phyloP scores from a whole-genome alignment of 106 monocot species.

The Phalaenopsis aphrodite region DNA sequence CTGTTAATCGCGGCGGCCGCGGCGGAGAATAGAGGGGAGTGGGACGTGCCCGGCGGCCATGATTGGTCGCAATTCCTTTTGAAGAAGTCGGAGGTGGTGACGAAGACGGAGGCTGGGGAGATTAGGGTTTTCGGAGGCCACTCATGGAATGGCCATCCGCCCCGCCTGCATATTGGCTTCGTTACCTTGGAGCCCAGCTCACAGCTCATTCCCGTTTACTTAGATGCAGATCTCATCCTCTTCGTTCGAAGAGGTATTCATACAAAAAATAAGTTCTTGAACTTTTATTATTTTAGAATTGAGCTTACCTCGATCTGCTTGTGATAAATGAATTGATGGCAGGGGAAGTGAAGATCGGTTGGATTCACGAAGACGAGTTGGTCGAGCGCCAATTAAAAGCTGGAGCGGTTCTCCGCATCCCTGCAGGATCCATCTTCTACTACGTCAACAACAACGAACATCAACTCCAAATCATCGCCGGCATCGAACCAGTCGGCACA shows the following conservation, averaged over 20 bases:
- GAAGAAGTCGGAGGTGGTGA: slow-evolving; percentile 33
- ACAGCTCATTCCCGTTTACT: slow-evolving; percentile 74
- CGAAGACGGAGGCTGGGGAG: slow-evolving; percentile 44
- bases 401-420: slow-evolving; percentile 67
- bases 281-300: no score
- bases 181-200: slow-evolving; percentile 83
- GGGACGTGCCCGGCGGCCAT: not conserved
- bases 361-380: slow-evolving; percentile 53
- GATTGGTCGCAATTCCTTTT: slow-evolving; percentile 21
- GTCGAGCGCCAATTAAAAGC: slow-evolving; percentile 65
- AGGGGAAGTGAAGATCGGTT: slow-evolving; percentile 77
- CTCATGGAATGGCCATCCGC: slow-evolving; percentile 1
- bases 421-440: slow-evolving; percentile 79
- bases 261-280: no score
- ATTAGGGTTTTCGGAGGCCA: slow-evolving; percentile 35
- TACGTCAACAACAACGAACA: slow-evolving; percentile 71
- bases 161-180: slow-evolving; percentile 66
- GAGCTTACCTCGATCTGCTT: not conserved
- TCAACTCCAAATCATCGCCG: slow-evolving; percentile 54
- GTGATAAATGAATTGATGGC: not conserved
- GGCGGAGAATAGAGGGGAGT: not conserved
- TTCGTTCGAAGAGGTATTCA: slow-evolving; percentile 56
- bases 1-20: not conserved
- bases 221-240: slow-evolving; percentile 60
- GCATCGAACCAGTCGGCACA: slow-evolving; percentile 28